Base-by-base conservation (phyloP, 148 eudicot species). In the Polygonum maritimum region DNA sequence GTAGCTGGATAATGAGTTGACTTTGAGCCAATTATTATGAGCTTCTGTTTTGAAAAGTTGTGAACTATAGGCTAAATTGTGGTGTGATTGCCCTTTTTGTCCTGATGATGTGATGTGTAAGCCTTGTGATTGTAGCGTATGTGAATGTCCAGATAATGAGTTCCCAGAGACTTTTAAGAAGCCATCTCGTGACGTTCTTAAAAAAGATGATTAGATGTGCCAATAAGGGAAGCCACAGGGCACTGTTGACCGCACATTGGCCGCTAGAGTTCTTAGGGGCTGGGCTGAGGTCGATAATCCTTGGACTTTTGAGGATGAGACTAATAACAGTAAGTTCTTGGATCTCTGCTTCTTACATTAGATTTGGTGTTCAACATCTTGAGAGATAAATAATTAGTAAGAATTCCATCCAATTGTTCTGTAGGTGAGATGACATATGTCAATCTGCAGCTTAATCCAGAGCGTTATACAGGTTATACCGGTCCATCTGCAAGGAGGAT, bases 361-460 rank as follows among this genome's bases (percentile, higher is more conserved):
- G 3, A 2, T 55, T 26, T 55, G 16, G 54, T 7, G 12, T 49
- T 12, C 12, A 49, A 12, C n/a, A 49, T 49, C 16, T 11, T 14
- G 54, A 49, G 54, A 49, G 54, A 49, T 12, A 49, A 49, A 49
- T 12, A 49, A 49, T 6, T n/a, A 39, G 54, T 49, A 39, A 39
- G 16, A 3, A 55, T 19, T 55, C 41, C 41, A 33, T 33, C 41
- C 41, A 65, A 35, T 36, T 65, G 41, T 36, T 36, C 1, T 65
- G 58, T 91, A 95, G 99, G 88, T 80, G 99, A 91, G 85, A 92
- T 95, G 99, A 90, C 99, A 15, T 95, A 92, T 84, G 98, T 92
- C 55, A 95, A 95, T 78, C 94, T 95, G 44, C 92, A 49, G 79
- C 78, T 95, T 82, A 95, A 95, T 82, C 94, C 94, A 4, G 99